phyloP scores from a whole-genome alignment of 208 protist genomes.

The Leishmania turanica region DNA sequence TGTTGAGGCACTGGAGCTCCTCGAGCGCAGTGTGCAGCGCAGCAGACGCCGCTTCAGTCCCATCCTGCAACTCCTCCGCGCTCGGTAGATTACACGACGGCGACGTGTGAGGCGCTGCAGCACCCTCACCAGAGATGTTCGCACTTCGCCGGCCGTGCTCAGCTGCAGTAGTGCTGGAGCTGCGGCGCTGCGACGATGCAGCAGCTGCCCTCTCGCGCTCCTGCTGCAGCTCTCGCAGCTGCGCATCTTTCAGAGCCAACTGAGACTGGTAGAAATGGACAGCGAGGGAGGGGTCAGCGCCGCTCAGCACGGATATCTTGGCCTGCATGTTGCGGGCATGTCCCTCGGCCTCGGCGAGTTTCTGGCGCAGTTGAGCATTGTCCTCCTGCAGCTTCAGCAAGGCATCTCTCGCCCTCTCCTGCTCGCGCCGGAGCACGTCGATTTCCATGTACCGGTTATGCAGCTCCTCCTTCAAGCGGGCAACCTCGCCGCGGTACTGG shows the following conservation, averaged over 20 bases:
- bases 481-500: constrained; percentile 61
- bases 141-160: no score
- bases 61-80: background rate
- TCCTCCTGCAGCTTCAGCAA: constrained; percentile 17
- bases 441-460: constrained; percentile 43
- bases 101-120: background rate
- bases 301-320: constrained; percentile 17
- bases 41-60: background rate
- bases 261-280: constrained; percentile 26
- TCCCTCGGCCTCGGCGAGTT: constrained; percentile 26
- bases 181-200: constrained; percentile 5
- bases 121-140: background rate
- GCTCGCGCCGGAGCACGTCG: constrained; percentile 32
- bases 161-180: constrained; percentile 2
- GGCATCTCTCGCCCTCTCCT: background rate
- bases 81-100: background rate
- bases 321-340: constrained; percentile 21
- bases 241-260: constrained; percentile 29
- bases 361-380: constrained; percentile 25
- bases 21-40: background rate
- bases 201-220: constrained; percentile 5
- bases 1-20: constrained; percentile 2
- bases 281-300: constrained; percentile 18
- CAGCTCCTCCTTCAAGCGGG: constrained; percentile 53
- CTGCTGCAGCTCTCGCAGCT: constrained; percentile 25